Conservation (phyloP, 352 stramenopile species). For the Globisporangium cederbergense region DNA sequence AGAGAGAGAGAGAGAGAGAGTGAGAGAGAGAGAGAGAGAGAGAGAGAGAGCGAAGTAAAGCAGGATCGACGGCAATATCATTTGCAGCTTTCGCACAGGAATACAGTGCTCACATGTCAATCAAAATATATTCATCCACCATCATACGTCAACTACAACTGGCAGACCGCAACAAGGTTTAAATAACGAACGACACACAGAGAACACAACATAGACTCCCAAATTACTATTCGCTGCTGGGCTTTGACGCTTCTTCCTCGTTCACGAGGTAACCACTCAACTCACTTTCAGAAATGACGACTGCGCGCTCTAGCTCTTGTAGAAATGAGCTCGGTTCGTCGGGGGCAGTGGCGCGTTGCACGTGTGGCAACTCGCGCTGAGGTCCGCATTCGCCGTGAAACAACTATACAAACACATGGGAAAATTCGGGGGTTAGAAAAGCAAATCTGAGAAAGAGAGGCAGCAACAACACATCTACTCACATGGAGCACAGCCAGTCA, state of each 20-base stretch:
- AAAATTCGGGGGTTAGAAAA: background rate
- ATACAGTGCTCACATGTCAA: background rate
- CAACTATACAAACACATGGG: conserved; percentile 24
- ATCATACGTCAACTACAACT: background rate
- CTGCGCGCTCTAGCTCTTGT: conserved; percentile 6
- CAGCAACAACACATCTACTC: conserved; percentile 13
- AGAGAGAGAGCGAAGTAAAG: background rate
- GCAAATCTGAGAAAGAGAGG: background rate
- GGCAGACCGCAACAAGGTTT: background rate
- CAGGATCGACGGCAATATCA: background rate
- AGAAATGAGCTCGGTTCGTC: conserved; percentile 19
- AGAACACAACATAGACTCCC: background rate
- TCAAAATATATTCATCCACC: background rate
- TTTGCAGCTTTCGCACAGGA: background rate
- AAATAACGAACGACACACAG: conserved; percentile 11
- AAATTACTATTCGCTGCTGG: background rate
- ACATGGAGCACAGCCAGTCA: conserved; percentile 76
- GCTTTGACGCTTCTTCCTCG: background rate
- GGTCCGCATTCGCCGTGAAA: conserved; percentile 45
- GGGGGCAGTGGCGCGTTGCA: conserved; percentile 35
- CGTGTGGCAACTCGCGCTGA: conserved; percentile 33
- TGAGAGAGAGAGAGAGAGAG: too few relatives aligned
- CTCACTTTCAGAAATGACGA: background rate
- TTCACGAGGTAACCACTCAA: background rate
- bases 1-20: too few relatives aligned